Evolutionary conservation across 2,329 filamentous ascomycete genomes (phyloP), one percentile per base, ranked within the genome.

Genomic region (Arthrobotrys musiformis): DNA sequence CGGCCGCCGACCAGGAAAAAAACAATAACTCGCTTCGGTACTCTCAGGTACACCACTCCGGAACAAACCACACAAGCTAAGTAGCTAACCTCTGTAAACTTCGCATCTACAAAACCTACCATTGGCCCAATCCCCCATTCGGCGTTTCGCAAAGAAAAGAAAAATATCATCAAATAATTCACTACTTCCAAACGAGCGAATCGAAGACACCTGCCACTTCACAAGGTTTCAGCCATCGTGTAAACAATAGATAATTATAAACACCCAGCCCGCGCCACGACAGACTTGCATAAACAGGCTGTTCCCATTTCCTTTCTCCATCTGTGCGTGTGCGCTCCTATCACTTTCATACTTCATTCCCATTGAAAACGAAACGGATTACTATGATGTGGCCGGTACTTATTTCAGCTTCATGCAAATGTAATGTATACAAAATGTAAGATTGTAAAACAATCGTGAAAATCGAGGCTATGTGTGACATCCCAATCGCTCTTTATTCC

Each of bases 171-270:
- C 5, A 42, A 15, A 42, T 7, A 42, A 13, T 7, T 33, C 9
- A 9, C 46, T 28, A 6, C 22, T 26, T 50, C 28, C n/a, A 28
- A 6, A 24, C 48, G 24, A 52, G 17, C 48, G 48, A 52, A 52
- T 52, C 2, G 50, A 54, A 54, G n/a, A 33, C 28, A 11, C 22
- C 22, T 54, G 50, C 26, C 50, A 54, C 26, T 54, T 54, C 50
- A 54, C 50, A 8, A 35, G 7, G 50, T 54, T 35, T 54, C 50
- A 54, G 50, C 50, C 50, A 54, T 54, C 50, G 22, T 50, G 11
- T 30, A 30, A 30, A 52, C 28, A 52, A 26, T n/a, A 50, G 11
- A 22, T 42, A 42, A 13, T 5, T 42, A n/a, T n/a, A 42, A n/a
- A n/a, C 2, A 11, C 17, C 30, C 22, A 15, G 17, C 26, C 48